These are phyloP conservation scores for Pseudofabraea citricarpa DNA, from an alignment of 2,329 filamentous ascomycete genomes.

Conservation along the genomic window DNA sequence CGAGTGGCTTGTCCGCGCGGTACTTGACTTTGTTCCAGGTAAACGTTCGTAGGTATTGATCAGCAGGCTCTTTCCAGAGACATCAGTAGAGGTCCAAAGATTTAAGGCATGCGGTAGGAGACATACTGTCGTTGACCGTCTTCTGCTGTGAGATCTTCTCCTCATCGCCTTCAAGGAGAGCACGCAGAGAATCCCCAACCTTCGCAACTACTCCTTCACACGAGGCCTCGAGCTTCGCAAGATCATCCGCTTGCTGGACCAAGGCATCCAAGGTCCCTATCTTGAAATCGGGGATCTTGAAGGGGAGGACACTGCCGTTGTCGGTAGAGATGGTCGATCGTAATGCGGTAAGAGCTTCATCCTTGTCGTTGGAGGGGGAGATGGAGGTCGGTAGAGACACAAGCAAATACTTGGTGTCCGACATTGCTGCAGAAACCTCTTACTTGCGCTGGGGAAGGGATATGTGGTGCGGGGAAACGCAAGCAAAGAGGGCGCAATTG, in stretches of 20 bases:
- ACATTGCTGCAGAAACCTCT: constrained; percentile 22
- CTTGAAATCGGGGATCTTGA: constrained; percentile 90
- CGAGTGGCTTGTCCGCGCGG: constrained; percentile 82
- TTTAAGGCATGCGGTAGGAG: constrained; percentile 29
- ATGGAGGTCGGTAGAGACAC: constrained; percentile 87
- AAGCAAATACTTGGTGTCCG: constrained; percentile 66
- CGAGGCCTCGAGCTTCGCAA: constrained; percentile 77
- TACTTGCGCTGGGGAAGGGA: neutral
- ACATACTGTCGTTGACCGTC: constrained; percentile 77
- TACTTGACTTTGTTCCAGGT: constrained; percentile 98
- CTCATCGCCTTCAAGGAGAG: constrained; percentile 28
- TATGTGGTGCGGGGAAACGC: neutral
- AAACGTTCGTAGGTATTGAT: constrained; percentile 85
- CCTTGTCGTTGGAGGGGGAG: constrained; percentile 71
- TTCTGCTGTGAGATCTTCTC: constrained; percentile 68
- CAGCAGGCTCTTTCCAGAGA: constrained; percentile 73
- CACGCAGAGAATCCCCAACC: constrained; percentile 43
- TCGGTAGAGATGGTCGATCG: constrained; percentile 68
- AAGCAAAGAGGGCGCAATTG: no score
- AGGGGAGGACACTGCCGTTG: constrained; percentile 70
- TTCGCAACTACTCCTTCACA: constrained; percentile 83
- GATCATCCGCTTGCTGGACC: constrained; percentile 92
- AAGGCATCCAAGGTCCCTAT: constrained; percentile 93
- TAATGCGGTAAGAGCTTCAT: constrained; percentile 76
- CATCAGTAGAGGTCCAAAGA: neutral